Conservation (phyloP, 2,329 filamentous ascomycete genomes). For the Cytospora schulzeri region DNA sequence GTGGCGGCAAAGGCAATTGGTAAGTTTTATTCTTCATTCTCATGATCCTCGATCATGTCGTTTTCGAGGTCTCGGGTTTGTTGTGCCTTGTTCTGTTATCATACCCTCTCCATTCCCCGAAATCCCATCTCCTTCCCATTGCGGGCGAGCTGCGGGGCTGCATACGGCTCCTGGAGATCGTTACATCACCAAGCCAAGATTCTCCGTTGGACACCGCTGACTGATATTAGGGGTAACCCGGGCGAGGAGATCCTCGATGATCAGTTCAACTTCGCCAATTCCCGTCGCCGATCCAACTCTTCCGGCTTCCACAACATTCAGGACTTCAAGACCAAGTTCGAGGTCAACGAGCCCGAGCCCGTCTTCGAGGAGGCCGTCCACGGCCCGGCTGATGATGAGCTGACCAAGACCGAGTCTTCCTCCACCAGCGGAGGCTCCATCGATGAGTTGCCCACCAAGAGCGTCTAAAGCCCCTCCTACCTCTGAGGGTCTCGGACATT, state of each 20-base stretch:
- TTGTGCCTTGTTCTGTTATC: conserved; percentile 1
- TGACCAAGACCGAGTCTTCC: conserved; percentile 57
- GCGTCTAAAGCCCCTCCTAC: conserved; percentile 22
- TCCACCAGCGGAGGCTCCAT: conserved; percentile 60
- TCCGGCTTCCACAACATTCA: conserved; percentile 70
- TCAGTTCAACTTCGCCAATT: conserved; percentile 79
- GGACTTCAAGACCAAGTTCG: conserved; percentile 96
- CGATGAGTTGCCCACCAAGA: conserved; percentile 47
- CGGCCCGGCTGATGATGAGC: conserved; percentile 63
- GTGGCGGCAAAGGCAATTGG: conserved; percentile 92
- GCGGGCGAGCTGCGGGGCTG: not conserved
- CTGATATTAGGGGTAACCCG: conserved; percentile 68
- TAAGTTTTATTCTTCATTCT: conserved; percentile 48
- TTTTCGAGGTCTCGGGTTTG: not conserved
- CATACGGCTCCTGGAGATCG: not conserved
- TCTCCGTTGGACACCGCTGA: conserved; percentile 15
- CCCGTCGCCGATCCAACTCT: conserved; percentile 91
- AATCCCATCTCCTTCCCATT: not conserved
- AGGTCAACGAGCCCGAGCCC: conserved; percentile 83
- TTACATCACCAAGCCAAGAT: not conserved
- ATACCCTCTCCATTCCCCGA: not conserved
- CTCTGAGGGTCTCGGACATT: conserved; percentile 20
- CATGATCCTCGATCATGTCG: not conserved
- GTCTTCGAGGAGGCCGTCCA: conserved; percentile 89
- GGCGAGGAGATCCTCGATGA: conserved; percentile 86